Conservation (phyloP, 1,284 basidiomycete genomes). For the Melampsora americana region DNA sequence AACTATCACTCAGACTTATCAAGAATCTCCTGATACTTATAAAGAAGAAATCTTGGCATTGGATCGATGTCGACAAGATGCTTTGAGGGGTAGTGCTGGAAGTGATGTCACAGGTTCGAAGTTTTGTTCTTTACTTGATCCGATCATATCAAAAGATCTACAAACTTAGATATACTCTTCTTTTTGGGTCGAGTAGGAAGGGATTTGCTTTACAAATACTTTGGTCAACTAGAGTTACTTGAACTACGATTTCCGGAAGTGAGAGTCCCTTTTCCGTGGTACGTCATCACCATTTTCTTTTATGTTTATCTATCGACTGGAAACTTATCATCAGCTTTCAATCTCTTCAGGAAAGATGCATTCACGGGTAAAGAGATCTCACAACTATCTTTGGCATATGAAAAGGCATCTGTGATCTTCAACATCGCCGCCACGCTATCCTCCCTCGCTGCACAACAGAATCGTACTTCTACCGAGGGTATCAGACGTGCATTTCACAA, state of each 20-base stretch:
- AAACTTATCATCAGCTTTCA: background rate
- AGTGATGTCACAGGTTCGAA: constrained; percentile 79
- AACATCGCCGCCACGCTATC: constrained; percentile 93
- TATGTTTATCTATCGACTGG: background rate
- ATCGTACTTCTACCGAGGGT: constrained; percentile 74
- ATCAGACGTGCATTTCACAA: constrained; percentile 91
- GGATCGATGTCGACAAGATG: constrained; percentile 88
- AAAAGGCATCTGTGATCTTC: constrained; percentile 97
- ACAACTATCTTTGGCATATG: constrained; percentile 93
- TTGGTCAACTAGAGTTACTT: constrained; percentile 94
- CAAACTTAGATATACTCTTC: no score
- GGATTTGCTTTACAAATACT: constrained; percentile 97
- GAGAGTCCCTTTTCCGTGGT: constrained; percentile 87
- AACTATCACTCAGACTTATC: constrained; percentile 86
- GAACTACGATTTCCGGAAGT: constrained; percentile 96
- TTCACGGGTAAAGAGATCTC: constrained; percentile 90
- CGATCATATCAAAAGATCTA: background rate
- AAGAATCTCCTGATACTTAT: constrained; percentile 85
- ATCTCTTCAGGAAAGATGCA: constrained; percentile 70
- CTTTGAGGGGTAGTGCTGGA: constrained; percentile 81
- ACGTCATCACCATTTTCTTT: constrained; percentile 46
- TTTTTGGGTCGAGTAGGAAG: constrained; percentile 60
- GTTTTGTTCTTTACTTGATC: background rate
- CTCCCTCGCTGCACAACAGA: constrained; percentile 76
- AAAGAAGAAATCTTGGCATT: constrained; percentile 75